Conservation (phyloP, 441 rosid genomes). For the Viola pubescens region DNA sequence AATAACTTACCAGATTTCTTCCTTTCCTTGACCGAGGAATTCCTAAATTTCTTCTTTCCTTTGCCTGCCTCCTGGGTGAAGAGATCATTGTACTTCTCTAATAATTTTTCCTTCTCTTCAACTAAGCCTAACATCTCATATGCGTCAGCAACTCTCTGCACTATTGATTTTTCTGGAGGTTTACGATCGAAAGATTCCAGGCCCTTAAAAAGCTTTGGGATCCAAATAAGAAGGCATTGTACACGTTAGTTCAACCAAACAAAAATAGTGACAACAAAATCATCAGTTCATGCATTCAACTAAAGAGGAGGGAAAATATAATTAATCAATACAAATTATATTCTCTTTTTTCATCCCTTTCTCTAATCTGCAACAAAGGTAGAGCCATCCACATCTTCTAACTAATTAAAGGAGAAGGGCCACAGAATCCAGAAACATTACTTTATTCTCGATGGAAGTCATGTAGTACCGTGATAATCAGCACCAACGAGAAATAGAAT, state of each 20-base stretch:
- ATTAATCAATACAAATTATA: neutral
- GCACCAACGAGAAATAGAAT: neutral
- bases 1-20: conserved; percentile 32
- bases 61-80: conserved; percentile 23
- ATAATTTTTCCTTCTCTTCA: conserved; percentile 57
- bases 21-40: conserved; percentile 30
- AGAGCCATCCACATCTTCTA: neutral
- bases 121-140: conserved; percentile 59
- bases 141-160: conserved; percentile 77
- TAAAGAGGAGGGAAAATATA: too few species aligned
- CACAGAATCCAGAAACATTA: neutral
- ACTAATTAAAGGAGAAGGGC: neutral
- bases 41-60: conserved; percentile 24
- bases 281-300: too few species aligned
- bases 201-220: conserved; percentile 64
- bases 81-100: conserved; percentile 54
- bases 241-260: conserved; percentile 2
- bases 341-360: neutral
- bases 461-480: too few species aligned
- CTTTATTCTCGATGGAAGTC: neutral
- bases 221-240: conserved; percentile 16
- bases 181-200: conserved; percentile 76
- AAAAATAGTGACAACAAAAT: neutral
- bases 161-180: conserved; percentile 61
- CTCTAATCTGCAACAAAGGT: neutral